These are phyloP conservation scores for Euphrasia arctica DNA, from an alignment of 305 asterid genomes.

Conservation along the genomic window DNA sequence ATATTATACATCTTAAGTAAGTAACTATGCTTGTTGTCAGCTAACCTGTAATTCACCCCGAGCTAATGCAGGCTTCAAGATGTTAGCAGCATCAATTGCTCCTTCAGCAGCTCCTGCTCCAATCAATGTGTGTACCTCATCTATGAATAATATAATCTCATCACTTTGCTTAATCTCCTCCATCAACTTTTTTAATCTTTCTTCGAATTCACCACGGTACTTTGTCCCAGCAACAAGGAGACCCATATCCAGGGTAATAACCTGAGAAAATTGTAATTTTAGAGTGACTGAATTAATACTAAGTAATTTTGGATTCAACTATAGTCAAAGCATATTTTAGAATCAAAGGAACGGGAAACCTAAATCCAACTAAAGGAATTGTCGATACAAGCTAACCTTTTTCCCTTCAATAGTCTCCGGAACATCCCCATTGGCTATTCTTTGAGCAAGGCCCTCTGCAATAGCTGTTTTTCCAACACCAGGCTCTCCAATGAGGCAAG, in stretches of 20 bases:
- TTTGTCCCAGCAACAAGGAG: slow-evolving; percentile 98
- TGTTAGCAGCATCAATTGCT: slow-evolving; percentile 95
- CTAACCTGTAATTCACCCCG: slow-evolving; percentile 84
- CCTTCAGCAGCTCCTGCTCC: slow-evolving; percentile 99
- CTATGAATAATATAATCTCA: slow-evolving; percentile 90
- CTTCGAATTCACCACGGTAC: slow-evolving; percentile 99
- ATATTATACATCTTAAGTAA: slow-evolving; percentile 8
- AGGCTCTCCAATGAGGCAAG: slow-evolving; percentile 92
- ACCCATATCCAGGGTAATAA: slow-evolving; percentile 95
- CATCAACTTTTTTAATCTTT: slow-evolving; percentile 92
- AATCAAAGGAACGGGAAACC: slow-evolving; percentile 14
- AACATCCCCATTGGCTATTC: slow-evolving; percentile 81
- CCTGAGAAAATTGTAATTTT: slow-evolving; percentile 38
- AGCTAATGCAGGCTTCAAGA: slow-evolving; percentile 83
- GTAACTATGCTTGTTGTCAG: neutral
- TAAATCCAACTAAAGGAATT: neutral
- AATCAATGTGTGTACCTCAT: slow-evolving; percentile 96
- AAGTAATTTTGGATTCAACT: neutral
- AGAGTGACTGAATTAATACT: slow-evolving; percentile 2
- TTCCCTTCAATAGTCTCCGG: slow-evolving; percentile 85
- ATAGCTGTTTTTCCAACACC: slow-evolving; percentile 93
- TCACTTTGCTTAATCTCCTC: slow-evolving; percentile 97
- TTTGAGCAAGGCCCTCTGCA: slow-evolving; percentile 86
- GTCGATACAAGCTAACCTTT: slow-evolving; percentile 37
- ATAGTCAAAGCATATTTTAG: slow-evolving; percentile 8